Evolutionary conservation across 1,139 yeast species (phyloP).

Genomic region (Yamadazyma jaroonii): DNA sequence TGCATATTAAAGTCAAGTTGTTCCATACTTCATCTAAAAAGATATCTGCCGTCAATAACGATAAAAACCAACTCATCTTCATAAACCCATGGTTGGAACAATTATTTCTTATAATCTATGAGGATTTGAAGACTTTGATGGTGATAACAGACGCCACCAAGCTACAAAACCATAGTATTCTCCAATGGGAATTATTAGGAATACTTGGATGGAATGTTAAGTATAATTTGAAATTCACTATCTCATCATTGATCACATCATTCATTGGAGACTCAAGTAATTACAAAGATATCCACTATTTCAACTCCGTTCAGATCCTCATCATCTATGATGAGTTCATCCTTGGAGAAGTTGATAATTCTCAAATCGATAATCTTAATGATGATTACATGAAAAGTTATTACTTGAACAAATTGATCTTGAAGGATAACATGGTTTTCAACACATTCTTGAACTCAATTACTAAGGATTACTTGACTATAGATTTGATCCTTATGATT

Average conservation of each 20-base stretch:
- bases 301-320: constrained; percentile 35
- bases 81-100: constrained; percentile 44
- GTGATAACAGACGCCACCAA: constrained; percentile 22
- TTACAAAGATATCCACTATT: constrained; percentile 35
- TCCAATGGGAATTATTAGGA: constrained; percentile 45
- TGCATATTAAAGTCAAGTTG: constrained; percentile 21
- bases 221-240: constrained; percentile 36
- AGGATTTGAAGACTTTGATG: constrained; percentile 35
- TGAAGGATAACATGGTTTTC: constrained; percentile 24
- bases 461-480: constrained; percentile 27
- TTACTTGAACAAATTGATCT: constrained; percentile 34
- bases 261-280: constrained; percentile 30
- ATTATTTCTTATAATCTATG: constrained; percentile 34
- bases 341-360: constrained; percentile 30
- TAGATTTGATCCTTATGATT: constrained; percentile 35
- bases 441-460: constrained; percentile 25
- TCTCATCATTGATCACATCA: constrained; percentile 40
- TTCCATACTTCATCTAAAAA: neutral
- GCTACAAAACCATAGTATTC: constrained; percentile 37
- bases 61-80: neutral
- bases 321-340: constrained; percentile 42
- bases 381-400: constrained; percentile 29
- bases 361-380: constrained; percentile 28
- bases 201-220: constrained; percentile 42
- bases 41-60: neutral